Evolutionary conservation across 192 early-diverging fungal species (phyloP).

Genomic region (Chytriomyces hyalinus): DNA sequence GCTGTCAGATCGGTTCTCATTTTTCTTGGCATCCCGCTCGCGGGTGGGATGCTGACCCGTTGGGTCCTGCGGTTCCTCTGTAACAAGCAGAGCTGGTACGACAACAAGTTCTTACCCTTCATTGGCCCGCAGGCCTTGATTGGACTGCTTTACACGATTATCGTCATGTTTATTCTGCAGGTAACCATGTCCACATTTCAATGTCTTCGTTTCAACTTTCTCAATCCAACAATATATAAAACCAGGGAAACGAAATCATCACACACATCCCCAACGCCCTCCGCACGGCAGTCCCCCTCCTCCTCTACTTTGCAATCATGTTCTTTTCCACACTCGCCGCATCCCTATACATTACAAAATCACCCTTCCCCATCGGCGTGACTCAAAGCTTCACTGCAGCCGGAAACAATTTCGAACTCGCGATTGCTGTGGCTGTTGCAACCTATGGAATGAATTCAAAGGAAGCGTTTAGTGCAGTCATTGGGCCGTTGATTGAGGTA

Average conservation of each 20-base stretch:
- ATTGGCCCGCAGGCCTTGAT: slow-evolving; percentile 63
- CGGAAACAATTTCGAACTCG: slow-evolving; percentile 77
- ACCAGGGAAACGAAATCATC: slow-evolving; percentile 63
- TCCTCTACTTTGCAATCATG: slow-evolving; percentile 67
- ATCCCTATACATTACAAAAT: slow-evolving; percentile 34
- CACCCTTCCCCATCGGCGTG: slow-evolving; percentile 53
- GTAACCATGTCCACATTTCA: slow-evolving; percentile 16
- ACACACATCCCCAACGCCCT: slow-evolving; percentile 64
- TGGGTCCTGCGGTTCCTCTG: slow-evolving; percentile 33
- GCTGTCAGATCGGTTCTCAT: slow-evolving; percentile 56
- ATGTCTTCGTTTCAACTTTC: slow-evolving; percentile 19
- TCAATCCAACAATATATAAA: not conserved
- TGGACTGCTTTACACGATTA: slow-evolving; percentile 69
- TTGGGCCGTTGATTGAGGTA: slow-evolving; percentile 76
- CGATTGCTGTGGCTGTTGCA: slow-evolving; percentile 72
- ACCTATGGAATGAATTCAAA: slow-evolving; percentile 69
- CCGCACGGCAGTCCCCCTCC: slow-evolving; percentile 64
- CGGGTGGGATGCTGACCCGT: slow-evolving; percentile 64
- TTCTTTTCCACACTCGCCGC: slow-evolving; percentile 55
- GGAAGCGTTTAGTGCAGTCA: slow-evolving; percentile 66
- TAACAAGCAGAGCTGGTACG: slow-evolving; percentile 55
- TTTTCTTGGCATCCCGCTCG: slow-evolving; percentile 72
- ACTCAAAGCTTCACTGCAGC: slow-evolving; percentile 71
- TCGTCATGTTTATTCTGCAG: slow-evolving; percentile 71
- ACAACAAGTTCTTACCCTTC: slow-evolving; percentile 57